phyloP scores from a whole-genome alignment of 129 eudicot species.

The Flaveria bidentis region DNA sequence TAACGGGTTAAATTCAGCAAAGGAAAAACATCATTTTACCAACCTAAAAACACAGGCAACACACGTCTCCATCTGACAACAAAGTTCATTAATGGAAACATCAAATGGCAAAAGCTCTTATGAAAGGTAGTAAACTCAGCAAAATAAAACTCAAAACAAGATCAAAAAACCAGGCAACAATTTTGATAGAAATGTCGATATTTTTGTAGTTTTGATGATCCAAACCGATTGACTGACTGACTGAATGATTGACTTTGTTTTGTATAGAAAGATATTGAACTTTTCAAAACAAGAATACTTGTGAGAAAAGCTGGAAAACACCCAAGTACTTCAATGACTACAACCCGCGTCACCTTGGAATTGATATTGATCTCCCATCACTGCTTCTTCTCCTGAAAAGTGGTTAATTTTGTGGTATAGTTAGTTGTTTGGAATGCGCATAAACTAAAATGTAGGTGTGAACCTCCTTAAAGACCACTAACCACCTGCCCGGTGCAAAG shows the following conservation, averaged over 20 bases:
- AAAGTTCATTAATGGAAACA: conserved; percentile 24
- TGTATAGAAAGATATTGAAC: conserved; percentile 10
- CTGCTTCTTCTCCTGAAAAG: conserved; percentile 29
- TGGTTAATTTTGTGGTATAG: neutral
- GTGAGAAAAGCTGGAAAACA: conserved; percentile 14
- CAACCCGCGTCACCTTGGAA: neutral
- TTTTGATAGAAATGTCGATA: conserved; percentile 5
- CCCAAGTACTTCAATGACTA: conserved; percentile 24
- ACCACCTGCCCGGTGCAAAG: too few species aligned
- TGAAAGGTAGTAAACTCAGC: conserved; percentile 22
- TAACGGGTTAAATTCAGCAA: neutral
- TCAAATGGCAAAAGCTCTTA: conserved; percentile 24
- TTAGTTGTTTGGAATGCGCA: neutral
- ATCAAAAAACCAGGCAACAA: conserved; percentile 26
- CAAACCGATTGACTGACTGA: neutral
- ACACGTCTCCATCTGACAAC: conserved; percentile 9
- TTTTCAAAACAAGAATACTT: conserved; percentile 22
- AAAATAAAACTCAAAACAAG: conserved; percentile 29
- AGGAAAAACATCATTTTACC: neutral
- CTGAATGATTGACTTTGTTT: neutral
- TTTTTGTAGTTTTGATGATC: conserved; percentile 12
- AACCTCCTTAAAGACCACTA: neutral
- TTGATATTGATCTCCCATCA: conserved; percentile 20
- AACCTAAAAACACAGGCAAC: conserved; percentile 14
- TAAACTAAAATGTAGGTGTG: neutral